Conservation (phyloP, 192 early-diverging fungal species). For the Jimgerdemannia flammicorona region DNA sequence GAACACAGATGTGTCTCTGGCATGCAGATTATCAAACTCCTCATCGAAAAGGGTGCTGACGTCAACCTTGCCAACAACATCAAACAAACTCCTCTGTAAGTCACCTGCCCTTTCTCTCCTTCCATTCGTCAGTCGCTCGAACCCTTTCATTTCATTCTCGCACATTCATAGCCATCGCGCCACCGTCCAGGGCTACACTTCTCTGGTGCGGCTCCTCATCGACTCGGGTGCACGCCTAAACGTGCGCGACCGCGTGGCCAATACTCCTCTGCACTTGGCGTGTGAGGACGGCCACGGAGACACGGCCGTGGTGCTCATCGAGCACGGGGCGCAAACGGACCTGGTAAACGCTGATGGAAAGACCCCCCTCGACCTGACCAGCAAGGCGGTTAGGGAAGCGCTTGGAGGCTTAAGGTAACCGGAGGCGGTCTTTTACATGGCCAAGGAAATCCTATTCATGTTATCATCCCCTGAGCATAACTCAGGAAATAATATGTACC, state of each 20-base stretch:
- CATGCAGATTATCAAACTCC: slow-evolving; percentile 21
- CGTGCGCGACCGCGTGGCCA: slow-evolving; percentile 38
- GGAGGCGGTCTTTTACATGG: too few relatives aligned
- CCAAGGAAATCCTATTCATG: too few relatives aligned
- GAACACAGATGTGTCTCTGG: too few relatives aligned
- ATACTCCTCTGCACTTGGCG: slow-evolving; percentile 56
- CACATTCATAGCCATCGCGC: slow-evolving; percentile 42
- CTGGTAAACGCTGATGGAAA: slow-evolving; percentile 39
- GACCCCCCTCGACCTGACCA: slow-evolving; percentile 41
- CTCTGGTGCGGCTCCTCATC: slow-evolving; percentile 42
- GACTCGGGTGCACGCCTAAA: slow-evolving; percentile 41
- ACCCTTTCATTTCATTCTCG: neutral
- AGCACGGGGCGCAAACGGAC: slow-evolving; percentile 48
- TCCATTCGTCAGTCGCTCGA: neutral
- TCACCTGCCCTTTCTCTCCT: neutral
- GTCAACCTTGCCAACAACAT: slow-evolving; percentile 39
- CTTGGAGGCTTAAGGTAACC: neutral
- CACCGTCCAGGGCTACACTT: slow-evolving; percentile 42
- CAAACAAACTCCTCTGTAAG: slow-evolving; percentile 51
- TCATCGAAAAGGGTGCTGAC: slow-evolving; percentile 42
- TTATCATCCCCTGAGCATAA: too few relatives aligned
- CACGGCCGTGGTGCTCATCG: slow-evolving; percentile 41
- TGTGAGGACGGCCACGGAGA: slow-evolving; percentile 61
- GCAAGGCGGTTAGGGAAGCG: neutral
- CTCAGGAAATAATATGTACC: too few relatives aligned